Evolutionary conservation across 2,329 filamentous ascomycete species (phyloP), one percentile per base, ranked within the genome.

Genomic region (Ophiostoma angusticollis): DNA sequence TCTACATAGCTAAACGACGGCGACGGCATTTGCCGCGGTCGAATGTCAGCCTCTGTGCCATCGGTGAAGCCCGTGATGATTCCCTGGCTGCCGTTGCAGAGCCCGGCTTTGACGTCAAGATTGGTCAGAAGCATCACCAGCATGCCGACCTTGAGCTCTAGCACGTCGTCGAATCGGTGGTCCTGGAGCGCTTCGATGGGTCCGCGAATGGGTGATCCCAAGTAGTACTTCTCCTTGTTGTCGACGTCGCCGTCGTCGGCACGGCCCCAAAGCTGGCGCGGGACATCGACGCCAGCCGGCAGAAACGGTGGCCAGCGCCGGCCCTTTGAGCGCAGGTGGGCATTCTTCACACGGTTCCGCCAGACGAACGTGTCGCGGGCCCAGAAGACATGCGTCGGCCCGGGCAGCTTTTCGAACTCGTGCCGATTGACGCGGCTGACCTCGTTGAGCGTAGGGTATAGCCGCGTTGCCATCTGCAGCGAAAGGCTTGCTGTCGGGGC

Each of bases 61-160:
- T 58, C 51, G 42, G 67, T 58, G 40, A 70, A 69, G 2, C 60
- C 62, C 40, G 57, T 55, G 34, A 69, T 56, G 28, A 61, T 52
- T 3, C 66, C 65, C 48, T 65, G 65, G 43, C 59, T 63, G 17
- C 66, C 66, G 45, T 70, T 68, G 47, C 63, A 64, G 3, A 70
- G 57, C 2, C 60, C 59, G 2, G 32, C 28, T 0, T 39, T 23
- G 5, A 67, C 50, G 42, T 63, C 60, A 6, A 74, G 50, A 41
- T 74, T 74, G 13, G 58, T 55, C 3, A 71, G 61, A 2, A 75
- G 57, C 5, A 74, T 61, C 5, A 74, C 68, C 3, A 64, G 58
- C 63, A 70, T 70, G 16, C 63, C 64, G 24, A 58, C 48, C 41
- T 72, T 73, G 12, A 73, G 55, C 39, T 63, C 49, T 12, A 69